phyloP scores from a whole-genome alignment of 73 alveolate species.

The Symbiodinium pilosum region DNA sequence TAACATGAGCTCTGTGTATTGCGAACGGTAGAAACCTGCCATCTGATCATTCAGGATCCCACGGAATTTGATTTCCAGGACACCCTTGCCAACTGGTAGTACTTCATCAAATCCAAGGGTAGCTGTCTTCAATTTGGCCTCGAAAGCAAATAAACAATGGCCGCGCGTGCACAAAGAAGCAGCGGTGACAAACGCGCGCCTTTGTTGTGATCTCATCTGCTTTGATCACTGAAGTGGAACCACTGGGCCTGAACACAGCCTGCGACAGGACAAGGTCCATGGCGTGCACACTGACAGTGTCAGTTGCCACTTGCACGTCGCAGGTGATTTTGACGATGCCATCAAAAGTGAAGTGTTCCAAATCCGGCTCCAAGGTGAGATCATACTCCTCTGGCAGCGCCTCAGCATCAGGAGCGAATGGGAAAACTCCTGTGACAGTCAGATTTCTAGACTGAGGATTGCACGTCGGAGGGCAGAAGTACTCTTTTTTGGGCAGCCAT shows the following conservation, averaged over 20 bases:
- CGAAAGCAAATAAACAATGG: no score
- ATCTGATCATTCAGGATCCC: constrained; percentile 54
- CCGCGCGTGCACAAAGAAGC: neutral
- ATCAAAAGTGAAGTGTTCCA: constrained; percentile 63
- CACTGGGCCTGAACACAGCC: constrained; percentile 33
- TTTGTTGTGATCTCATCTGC: constrained; percentile 10
- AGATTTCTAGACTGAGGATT: neutral
- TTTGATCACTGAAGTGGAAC: neutral
- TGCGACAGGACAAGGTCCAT: constrained; percentile 60
- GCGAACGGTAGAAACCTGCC: constrained; percentile 93
- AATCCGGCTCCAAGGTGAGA: constrained; percentile 42
- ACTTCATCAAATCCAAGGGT: constrained; percentile 57
- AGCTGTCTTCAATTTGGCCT: constrained; percentile 28
- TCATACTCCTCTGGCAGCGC: constrained; percentile 76
- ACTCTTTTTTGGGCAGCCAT: neutral
- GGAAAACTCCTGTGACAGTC: neutral
- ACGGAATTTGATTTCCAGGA: constrained; percentile 79
- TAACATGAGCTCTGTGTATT: constrained; percentile 15
- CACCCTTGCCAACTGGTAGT: constrained; percentile 62
- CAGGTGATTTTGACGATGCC: constrained; percentile 72
- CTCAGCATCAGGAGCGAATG: neutral
- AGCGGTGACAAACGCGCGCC: neutral
- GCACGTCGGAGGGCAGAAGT: neutral
- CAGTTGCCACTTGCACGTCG: constrained; percentile 81
- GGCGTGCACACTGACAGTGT: constrained; percentile 73